These are phyloP conservation scores for Prunus persica DNA, from an alignment of 306 rosid species.

Conservation along the genomic window Prunus_persica_NCBIv2 NC_034012.1:4415001-4415500, in stretches of 20 bases:
- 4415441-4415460: slow-evolving; percentile 26
- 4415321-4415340: slow-evolving; percentile 23
- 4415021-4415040: slow-evolving; percentile 25
- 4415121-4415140: slow-evolving; percentile 14
- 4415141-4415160: slow-evolving; percentile 10
- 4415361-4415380: slow-evolving; percentile 22
- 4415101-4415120: slow-evolving; percentile 17
- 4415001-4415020: slow-evolving; percentile 16
- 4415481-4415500: slow-evolving; percentile 38
- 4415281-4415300: background rate
- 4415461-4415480: slow-evolving; percentile 26
- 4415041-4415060: slow-evolving; percentile 24
- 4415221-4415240: slow-evolving; percentile 27
- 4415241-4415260: slow-evolving; percentile 25
- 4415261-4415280: slow-evolving; percentile 28
- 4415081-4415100: slow-evolving; percentile 13
- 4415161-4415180: slow-evolving; percentile 26
- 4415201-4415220: slow-evolving; percentile 27
- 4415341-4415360: slow-evolving; percentile 19
- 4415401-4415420: slow-evolving; percentile 36
- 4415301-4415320: slow-evolving; percentile 25
- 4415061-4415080: slow-evolving; percentile 21
- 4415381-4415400: slow-evolving; percentile 24
- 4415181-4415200: slow-evolving; percentile 26
- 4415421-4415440: slow-evolving; percentile 32